A percentile compares a stretch with the other conserved stretches of the same genome.
phyloP scores from a whole-genome alignment of 192 early-diverging fungal species.

The Mortierella claussenii region DNA sequence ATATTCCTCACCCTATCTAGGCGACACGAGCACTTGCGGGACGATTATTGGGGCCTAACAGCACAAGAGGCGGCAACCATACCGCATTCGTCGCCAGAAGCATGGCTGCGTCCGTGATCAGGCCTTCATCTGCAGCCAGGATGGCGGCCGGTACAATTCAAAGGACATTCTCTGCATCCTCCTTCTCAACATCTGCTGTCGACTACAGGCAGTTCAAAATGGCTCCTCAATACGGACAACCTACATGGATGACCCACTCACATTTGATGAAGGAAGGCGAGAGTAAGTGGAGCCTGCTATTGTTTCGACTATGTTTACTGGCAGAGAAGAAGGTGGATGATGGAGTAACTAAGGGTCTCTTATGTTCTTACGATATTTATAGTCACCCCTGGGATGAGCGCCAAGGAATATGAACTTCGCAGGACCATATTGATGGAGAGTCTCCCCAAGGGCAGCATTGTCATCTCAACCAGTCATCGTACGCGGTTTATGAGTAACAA shows the following conservation, averaged over 20 bases:
- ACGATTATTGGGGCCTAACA: constrained; percentile 12
- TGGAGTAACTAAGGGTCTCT: too few species aligned
- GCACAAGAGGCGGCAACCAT: background rate
- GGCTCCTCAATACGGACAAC: constrained; percentile 74
- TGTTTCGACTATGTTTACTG: too few species aligned
- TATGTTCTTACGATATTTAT: too few species aligned
- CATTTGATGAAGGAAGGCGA: constrained; percentile 80
- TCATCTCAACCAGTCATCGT: constrained; percentile 77
- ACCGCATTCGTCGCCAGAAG: too few species aligned
- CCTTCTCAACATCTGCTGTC: constrained; percentile 17
- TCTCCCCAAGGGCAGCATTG: constrained; percentile 73
- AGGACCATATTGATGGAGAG: constrained; percentile 70
- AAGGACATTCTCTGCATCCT: background rate
- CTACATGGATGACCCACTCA: constrained; percentile 84
- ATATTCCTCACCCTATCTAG: too few species aligned
- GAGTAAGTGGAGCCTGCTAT: too few species aligned
- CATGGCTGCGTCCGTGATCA: constrained; percentile 3
- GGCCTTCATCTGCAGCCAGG: constrained; percentile 11
- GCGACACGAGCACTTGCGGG: constrained; percentile 35
- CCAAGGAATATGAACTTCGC: constrained; percentile 81
- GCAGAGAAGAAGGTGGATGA: too few species aligned
- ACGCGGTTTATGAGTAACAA: constrained; percentile 89
- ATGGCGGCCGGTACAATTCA: background rate
- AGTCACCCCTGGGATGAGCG: constrained; percentile 83
- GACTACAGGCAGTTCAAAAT: background rate